Evolutionary conservation across 1,284 basidiomycete species (phyloP).

Genomic region (Sphagnurus paluster): DNA sequence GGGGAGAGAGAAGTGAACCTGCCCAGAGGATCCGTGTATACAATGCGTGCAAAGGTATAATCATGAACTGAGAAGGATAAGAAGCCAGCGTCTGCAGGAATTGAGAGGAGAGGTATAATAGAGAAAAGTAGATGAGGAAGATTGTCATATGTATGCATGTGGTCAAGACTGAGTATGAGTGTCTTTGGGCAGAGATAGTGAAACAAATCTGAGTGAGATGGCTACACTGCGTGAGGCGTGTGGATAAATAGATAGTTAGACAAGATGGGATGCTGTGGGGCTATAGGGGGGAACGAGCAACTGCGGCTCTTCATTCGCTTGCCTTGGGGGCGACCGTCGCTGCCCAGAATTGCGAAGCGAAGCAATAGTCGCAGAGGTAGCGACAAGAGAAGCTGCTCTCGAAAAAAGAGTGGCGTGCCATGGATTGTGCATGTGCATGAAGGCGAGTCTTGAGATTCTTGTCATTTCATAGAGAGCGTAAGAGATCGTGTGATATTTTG

Average conservation of each 20-base stretch:
- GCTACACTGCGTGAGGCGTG: conserved; percentile 21
- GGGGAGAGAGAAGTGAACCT: conserved; percentile 6
- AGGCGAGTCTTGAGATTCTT: conserved; percentile 9
- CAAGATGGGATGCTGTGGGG: conserved; percentile 14
- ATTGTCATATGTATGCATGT: conserved; percentile 15
- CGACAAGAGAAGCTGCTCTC: conserved; percentile 9
- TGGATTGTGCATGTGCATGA: conserved; percentile 14
- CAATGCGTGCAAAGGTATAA: conserved; percentile 5
- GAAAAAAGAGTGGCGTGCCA: conserved; percentile 17
- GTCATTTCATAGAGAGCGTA: conserved; percentile 15
- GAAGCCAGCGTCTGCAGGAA: background rate
- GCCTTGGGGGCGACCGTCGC: background rate
- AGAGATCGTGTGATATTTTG: conserved; percentile 14
- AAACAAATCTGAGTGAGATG: conserved; percentile 24
- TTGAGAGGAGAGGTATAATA: background rate
- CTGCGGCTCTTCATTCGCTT: conserved; percentile 4
- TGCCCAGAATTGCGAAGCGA: too few relatives aligned
- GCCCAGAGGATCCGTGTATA: conserved; percentile 13
- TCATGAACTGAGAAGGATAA: background rate
- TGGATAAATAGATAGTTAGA: conserved; percentile 23
- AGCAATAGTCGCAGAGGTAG: conserved; percentile 6
- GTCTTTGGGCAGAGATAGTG: conserved; percentile 22
- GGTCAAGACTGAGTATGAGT: conserved; percentile 11
- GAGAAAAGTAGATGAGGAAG: conserved; percentile 11
- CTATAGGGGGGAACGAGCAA: conserved; percentile 1